Evolutionary conservation across 805 yeast species (phyloP), one percentile per base, ranked within the genome.

Genomic region (Pichia thaimueangensis): DNA sequence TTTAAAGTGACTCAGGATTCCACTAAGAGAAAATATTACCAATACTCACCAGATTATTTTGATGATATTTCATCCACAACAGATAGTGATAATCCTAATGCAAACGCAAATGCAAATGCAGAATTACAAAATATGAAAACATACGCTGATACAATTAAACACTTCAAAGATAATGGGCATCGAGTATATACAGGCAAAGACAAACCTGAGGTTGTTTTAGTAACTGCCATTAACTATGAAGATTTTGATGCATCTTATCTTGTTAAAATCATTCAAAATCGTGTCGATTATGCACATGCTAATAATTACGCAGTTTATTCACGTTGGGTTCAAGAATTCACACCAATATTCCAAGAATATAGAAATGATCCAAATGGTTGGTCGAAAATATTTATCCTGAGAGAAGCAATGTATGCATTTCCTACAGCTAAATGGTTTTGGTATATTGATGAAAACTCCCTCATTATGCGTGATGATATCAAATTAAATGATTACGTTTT

Each of bases 371-470:
- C 39, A 4, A 65, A 66, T 43, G 64, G 69, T 23, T 85, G 95
- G 93, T 73, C 78, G 25, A 76, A 80, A 49, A 55, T 81, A 23
- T 73, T 75, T 43, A 60, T 80, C 31, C 60, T 86, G 58, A 73
- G 94, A 47, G 93, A 89, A 33, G 97, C 97, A n/a, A 79, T 91
- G 82, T 77, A 76, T 59, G 93, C 95, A 0, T 88, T 88, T 68
- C 97, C 97, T 1, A 69, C 80, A 37, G 84, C 96, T n/a, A 78
- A 86, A 59, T 83, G 86, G 70, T 81, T 89, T 56, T 86, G 97
- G 93, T 89, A 79, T 56, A 58, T 93, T 34, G 96, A 86, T 59
- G 76, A 84, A 50, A 78, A 82, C 54, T 78, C 91, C 0, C 63
- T 87, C 40, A 79, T 91, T 44, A 82, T 85, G 86, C 76, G 86